phyloP scores from a whole-genome alignment of 192 early-diverging fungal species.

The Blastocladiella britannica region DNA sequence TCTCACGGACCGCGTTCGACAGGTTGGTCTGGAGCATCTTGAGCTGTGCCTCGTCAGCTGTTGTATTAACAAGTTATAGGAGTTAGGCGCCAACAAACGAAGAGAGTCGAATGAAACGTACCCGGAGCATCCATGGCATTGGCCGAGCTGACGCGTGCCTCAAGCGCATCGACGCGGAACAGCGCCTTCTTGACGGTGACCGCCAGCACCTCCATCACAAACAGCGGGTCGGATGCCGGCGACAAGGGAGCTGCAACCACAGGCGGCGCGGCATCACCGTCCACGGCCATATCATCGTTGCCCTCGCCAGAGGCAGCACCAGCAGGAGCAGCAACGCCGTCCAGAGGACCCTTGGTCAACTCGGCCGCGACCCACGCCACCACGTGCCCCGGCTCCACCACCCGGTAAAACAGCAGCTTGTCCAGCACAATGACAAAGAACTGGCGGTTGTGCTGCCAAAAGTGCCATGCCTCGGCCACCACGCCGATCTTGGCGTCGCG shows the following conservation, averaged over 20 bases:
- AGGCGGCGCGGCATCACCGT: too few relatives aligned
- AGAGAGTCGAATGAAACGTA: not conserved
- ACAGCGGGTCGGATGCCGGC: not conserved
- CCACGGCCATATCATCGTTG: not conserved
- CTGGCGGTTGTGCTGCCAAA: conserved; percentile 76
- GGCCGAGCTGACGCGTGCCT: not conserved
- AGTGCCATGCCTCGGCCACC: conserved; percentile 51
- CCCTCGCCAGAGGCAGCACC: too few relatives aligned
- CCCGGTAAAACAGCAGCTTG: conserved; percentile 86
- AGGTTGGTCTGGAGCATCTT: not conserved
- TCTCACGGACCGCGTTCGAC: not conserved
- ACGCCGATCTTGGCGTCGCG: conserved; percentile 51
- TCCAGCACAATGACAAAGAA: conserved; percentile 82
- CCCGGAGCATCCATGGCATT: not conserved
- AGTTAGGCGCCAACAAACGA: not conserved
- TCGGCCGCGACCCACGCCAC: conserved; percentile 51
- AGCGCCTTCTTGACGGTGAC: not conserved
- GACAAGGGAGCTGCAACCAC: too few relatives aligned
- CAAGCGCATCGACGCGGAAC: not conserved
- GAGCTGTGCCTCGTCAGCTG: not conserved
- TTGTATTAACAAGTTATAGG: not conserved
- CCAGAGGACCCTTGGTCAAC: not conserved
- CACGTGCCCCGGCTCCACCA: conserved; percentile 65
- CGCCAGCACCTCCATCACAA: not conserved
- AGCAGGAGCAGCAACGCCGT: too few relatives aligned